These are phyloP conservation scores for Coccomyxa sp. DNA, from an alignment of 139 green algal genomes.

Conservation along the genomic window DNA sequence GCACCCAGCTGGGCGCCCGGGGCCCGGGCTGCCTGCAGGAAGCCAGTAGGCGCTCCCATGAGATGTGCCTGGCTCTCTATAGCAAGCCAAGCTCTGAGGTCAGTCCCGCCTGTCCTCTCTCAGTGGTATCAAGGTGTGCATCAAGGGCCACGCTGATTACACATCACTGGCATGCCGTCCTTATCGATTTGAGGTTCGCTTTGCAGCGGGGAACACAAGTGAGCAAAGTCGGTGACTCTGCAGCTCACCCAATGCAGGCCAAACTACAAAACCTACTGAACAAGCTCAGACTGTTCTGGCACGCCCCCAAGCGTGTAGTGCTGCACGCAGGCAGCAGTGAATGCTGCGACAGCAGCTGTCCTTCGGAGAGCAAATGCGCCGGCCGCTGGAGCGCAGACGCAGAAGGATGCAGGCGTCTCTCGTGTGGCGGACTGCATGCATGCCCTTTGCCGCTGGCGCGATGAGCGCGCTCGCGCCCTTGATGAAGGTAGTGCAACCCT, in stretches of 20 bases:
- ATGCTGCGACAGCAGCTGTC: too few species aligned
- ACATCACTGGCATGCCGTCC: too few species aligned
- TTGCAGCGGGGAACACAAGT: too few species aligned
- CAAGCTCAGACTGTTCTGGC: too few species aligned
- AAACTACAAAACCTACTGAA: too few species aligned
- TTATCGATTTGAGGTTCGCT: too few species aligned
- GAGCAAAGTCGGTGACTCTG: too few species aligned
- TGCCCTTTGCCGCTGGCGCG: constrained; percentile 54
- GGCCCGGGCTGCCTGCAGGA: not conserved
- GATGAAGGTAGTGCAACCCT: constrained; percentile 29
- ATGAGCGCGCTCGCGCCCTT: constrained; percentile 27
- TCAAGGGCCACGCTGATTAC: too few species aligned
- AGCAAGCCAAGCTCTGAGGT: constrained; percentile 12
- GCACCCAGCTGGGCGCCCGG: constrained; percentile 24
- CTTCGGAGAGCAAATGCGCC: too few species aligned
- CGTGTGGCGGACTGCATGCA: constrained; percentile 25
- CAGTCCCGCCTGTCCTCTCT: not conserved
- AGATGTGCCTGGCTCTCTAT: constrained; percentile 21
- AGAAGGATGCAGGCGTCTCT: not conserved
- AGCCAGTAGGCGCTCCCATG: constrained; percentile 26
- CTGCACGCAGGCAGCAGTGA: constrained; percentile 2
- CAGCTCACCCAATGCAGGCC: too few species aligned
- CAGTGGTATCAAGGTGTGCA: not conserved
- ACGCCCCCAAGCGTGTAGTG: too few species aligned
- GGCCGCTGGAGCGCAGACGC: too few species aligned